A percentile compares a stretch with the other conserved stretches of the same genome.
These are phyloP conservation scores for Lachancea cidri DNA, from an alignment of 805 yeast species.

Conservation along the genomic window DNA sequence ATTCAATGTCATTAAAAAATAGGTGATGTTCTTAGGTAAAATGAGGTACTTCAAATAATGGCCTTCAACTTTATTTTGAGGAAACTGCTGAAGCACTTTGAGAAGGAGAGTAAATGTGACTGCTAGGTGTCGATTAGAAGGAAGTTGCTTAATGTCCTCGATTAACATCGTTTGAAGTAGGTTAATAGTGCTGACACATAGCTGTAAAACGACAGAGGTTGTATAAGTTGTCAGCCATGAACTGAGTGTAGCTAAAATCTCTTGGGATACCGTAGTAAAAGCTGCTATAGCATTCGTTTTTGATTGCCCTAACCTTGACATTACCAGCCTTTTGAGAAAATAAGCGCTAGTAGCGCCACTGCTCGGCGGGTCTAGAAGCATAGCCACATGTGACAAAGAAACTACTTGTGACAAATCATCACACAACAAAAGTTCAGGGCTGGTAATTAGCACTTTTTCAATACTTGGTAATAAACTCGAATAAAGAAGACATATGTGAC, in stretches of 20 bases:
- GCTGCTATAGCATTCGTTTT: no score
- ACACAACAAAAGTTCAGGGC: background rate
- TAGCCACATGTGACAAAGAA: no score
- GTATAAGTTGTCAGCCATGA: background rate
- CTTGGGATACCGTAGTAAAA: no score
- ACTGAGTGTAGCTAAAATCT: background rate
- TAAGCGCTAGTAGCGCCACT: no score
- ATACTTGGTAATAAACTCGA: no score
- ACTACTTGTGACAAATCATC: background rate
- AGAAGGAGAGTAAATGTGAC: constrained; percentile 11
- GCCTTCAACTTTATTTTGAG: background rate
- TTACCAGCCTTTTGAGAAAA: no score
- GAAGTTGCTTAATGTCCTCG: background rate
- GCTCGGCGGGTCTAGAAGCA: no score
- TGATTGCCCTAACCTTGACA: no score
- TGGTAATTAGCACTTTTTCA: background rate
- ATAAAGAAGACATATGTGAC: background rate
- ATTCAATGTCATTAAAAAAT: background rate
- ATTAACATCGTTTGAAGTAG: background rate
- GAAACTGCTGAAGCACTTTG: constrained; percentile 6
- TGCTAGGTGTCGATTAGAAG: constrained; percentile 12
- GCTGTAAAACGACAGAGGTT: background rate
- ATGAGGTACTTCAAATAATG: constrained; percentile 12
- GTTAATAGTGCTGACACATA: background rate
- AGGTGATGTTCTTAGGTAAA: constrained; percentile 1